These are phyloP conservation scores for Teratosphaeria zuluensis DNA, from an alignment of 2,329 filamentous ascomycete genomes.

Conservation along the genomic window DNA sequence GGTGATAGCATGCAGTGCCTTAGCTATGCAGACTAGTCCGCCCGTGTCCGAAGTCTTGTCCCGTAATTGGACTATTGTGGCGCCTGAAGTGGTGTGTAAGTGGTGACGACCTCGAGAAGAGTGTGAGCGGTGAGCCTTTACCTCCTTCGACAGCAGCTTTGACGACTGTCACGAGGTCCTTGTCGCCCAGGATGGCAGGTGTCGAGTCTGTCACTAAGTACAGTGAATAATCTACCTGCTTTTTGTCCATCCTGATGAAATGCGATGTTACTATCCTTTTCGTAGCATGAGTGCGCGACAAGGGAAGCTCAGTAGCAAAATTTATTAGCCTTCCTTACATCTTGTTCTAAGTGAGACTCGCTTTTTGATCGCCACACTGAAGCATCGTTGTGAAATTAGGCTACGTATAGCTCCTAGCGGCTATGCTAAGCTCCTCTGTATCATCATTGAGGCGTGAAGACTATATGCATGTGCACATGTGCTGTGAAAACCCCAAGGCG, in stretches of 20 bases:
- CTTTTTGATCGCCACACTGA: too few species aligned
- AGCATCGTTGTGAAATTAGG: too few species aligned
- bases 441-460: too few species aligned
- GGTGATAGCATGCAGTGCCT: slow-evolving; percentile 62
- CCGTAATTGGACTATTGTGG: slow-evolving; percentile 79
- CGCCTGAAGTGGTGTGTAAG: slow-evolving; percentile 37
- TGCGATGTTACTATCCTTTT: background rate
- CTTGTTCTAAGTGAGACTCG: background rate
- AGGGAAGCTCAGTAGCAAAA: background rate
- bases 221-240: slow-evolving; percentile 60
- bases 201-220: slow-evolving; percentile 94
- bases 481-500: background rate
- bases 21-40: slow-evolving; percentile 59
- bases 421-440: too few species aligned
- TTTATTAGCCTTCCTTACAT: background rate
- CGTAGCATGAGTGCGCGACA: background rate
- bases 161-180: slow-evolving; percentile 63
- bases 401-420: too few species aligned
- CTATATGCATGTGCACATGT: too few species aligned
- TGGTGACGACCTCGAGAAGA: background rate
- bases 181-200: slow-evolving; percentile 64
- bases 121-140: slow-evolving; percentile 17
- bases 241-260: slow-evolving; percentile 10
- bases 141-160: slow-evolving; percentile 66
- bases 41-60: slow-evolving; percentile 76